Evolutionary conservation across 2,329 filamentous ascomycete genomes (phyloP), one percentile per base, ranked within the genome.

Genomic region (Sclerotinia sclerotiorum): DNA sequence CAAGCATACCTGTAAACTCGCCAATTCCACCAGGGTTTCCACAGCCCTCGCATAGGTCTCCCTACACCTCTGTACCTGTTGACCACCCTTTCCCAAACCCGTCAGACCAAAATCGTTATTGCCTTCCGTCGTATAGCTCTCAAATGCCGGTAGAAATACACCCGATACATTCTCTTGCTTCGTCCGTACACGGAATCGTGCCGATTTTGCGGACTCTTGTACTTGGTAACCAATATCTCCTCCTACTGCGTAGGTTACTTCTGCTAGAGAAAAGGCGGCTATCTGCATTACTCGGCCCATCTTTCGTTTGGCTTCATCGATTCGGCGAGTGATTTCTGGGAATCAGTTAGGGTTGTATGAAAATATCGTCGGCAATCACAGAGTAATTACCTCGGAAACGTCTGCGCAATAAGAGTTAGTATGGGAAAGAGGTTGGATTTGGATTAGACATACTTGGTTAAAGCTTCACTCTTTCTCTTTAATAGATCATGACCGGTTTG

Each of bases 201-300:
- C 95, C 68, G 92, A 89, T 80, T 95, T 94, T 70, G 93, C 95
- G 1, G 93, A 97, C 80, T 99, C 95, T 78, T 97, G 94, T 74
- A 99, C 92, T 82, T 99, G 95, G 82, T 97, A 99, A 71, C 91
- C 91, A 76, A 99, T 97, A 77, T 97, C 92, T 76, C 94, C 93
- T 71, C 95, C 95, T 39, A 97, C 93, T 35, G 95, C 95, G 77
- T 99, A 99, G 61, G 93, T 97, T 68, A 99, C 95, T 82, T 98
- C 95, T 70, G 95, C 95, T 24, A 99, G 86, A 55, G 94, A 98
- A 82, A 99, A 98, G 57, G 95, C 94, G 52, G 95, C 95, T 77
- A 99, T 97, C 80, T 98, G 94, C 95, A 99, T 99, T 49, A 99
- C 95, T 46, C 94, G 88, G 69, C 95, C 95, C 94, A 99, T 99